Evolutionary conservation across 345 rosid genomes (phyloP).

Genomic region (Brassica cretica): DNA sequence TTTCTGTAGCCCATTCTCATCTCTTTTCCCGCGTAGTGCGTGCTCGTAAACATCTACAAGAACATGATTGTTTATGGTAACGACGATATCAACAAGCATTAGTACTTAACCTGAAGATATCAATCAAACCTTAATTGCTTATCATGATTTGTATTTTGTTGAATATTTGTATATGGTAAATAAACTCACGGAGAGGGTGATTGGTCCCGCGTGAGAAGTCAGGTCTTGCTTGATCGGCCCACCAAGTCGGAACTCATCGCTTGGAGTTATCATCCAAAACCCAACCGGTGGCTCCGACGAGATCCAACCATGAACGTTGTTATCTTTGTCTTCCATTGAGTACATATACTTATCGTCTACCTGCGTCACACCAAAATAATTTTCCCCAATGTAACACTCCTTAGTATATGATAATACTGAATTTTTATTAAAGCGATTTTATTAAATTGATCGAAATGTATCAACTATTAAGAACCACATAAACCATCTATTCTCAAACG

Average conservation of each 20-base stretch:
- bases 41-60: constrained; percentile 85
- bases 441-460: no score
- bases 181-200: constrained; percentile 59
- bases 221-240: constrained; percentile 90
- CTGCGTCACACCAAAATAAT: constrained; percentile 37
- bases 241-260: constrained; percentile 64
- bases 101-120: background rate
- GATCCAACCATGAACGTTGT: constrained; percentile 85
- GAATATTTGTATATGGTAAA: background rate
- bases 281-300: constrained; percentile 57
- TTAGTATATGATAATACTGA: background rate
- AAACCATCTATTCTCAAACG: background rate
- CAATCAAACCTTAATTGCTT: background rate
- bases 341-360: constrained; percentile 92
- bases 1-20: constrained; percentile 50
- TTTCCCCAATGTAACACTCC: background rate
- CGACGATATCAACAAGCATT: no score
- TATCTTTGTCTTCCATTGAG: constrained; percentile 61
- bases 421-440: background rate
- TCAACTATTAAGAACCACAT: no score
- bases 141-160: background rate
- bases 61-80: background rate
- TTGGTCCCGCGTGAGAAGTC: constrained; percentile 82
- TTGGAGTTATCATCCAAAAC: constrained; percentile 89
- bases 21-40: constrained; percentile 77